These are phyloP conservation scores for Castanea crenata DNA, from an alignment of 306 rosid genomes.

Conservation along the genomic window DNA sequence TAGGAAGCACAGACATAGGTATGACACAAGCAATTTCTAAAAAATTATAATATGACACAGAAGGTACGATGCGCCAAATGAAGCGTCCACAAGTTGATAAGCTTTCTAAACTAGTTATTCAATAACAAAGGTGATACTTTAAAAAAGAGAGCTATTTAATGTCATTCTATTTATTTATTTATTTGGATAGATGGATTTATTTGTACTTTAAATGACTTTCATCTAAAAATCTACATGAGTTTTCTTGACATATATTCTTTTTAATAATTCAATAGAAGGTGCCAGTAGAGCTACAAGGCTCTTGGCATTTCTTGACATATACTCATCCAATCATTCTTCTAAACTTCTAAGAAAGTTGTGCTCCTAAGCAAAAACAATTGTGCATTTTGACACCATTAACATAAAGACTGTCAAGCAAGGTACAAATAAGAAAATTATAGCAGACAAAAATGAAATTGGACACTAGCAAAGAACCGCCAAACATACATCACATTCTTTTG, in stretches of 20 bases:
- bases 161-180: not conserved
- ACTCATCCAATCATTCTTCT: not conserved
- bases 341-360: not conserved
- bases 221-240: not conserved
- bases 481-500: not conserved
- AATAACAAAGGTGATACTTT: not conserved
- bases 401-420: not conserved
- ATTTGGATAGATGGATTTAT: too few relatives aligned
- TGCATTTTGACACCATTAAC: not conserved
- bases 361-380: not conserved
- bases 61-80: too few relatives aligned
- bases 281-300: too few relatives aligned
- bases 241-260: too few relatives aligned
- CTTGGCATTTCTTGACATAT: too few relatives aligned
- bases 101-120: not conserved
- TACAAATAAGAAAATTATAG: not conserved
- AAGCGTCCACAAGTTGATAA: not conserved
- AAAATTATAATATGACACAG: too few relatives aligned
- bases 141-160: not conserved
- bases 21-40: too few relatives aligned
- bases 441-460: not conserved
- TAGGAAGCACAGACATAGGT: too few relatives aligned
- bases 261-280: too few relatives aligned
- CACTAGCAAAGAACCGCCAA: not conserved
- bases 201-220: not conserved